Base-by-base conservation (phyloP, 345 rosid genomes). In the Eutrema japonicum region DNA sequence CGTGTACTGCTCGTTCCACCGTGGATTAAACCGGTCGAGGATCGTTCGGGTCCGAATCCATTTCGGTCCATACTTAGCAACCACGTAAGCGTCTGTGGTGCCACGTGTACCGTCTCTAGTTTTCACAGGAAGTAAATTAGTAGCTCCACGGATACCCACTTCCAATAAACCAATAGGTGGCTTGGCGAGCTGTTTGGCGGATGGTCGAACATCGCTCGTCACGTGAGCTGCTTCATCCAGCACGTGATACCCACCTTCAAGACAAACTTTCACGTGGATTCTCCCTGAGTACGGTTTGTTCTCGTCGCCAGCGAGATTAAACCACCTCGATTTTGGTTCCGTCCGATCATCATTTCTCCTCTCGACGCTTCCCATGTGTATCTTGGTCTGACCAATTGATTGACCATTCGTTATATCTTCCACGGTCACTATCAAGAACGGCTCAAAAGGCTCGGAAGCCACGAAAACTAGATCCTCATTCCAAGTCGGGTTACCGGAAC, bases 201-300 rank as follows among this genome's bases (percentile, higher is more conserved):
- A 82, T 4, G 98, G 85, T 63, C 89, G 77, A 6, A 93, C 93
- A 76, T 93, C 97, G 42, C 98, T 93, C 1, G 97, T 93, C 85
- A 89, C 83, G 71, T 93, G 98, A 82, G 98, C 91, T 3, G 96
- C 98, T 53, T 93, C 97, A 8, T 93, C 98, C 13, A 86, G 81
- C 84, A 93, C 97, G 79, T 93, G 98, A 70, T 93, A 93, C 2
- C 97, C 97, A 10, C 98, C 97, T 66, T 93, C 96, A 61, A 90
- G 77, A 50, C 96, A 93, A 7, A 74, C 93, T 13, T 82, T 81
- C 56, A 93, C 82, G 54, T 93, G 92, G 58, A 90, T 90, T 64
- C 98, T 84, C 10, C 98, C 98, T 0, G 88, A 77, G 32, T 93
- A 93, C 0, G 96, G 96, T 60, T 74, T 80, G 0, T 41, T 82